Evolutionary conservation across 2,329 filamentous ascomycete species (phyloP).

Genomic region (Pyrenophora teres): DNA sequence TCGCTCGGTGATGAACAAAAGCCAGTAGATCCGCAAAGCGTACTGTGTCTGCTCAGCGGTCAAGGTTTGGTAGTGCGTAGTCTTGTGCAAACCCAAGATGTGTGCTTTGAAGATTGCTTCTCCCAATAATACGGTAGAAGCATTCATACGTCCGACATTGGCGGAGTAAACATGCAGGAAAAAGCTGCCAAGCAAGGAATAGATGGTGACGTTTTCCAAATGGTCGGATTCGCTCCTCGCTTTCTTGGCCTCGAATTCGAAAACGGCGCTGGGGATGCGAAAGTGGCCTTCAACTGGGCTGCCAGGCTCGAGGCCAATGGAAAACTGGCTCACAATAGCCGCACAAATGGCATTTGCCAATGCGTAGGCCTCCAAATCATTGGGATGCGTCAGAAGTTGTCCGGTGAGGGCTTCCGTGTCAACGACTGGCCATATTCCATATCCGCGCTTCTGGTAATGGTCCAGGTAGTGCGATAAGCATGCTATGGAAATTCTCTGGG

Average conservation of each 20-base stretch:
- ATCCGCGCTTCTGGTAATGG: slow-evolving; percentile 37
- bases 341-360: slow-evolving; percentile 41
- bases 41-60: slow-evolving; percentile 34
- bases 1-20: slow-evolving; percentile 45
- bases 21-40: slow-evolving; percentile 42
- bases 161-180: slow-evolving; percentile 45
- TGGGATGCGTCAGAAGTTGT: slow-evolving; percentile 37
- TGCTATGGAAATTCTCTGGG: slow-evolving; percentile 38
- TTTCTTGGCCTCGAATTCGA: slow-evolving; percentile 37
- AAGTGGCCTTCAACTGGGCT: slow-evolving; percentile 42
- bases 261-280: slow-evolving; percentile 36
- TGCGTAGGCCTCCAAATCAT: slow-evolving; percentile 41
- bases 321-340: slow-evolving; percentile 45
- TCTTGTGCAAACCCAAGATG: slow-evolving; percentile 39
- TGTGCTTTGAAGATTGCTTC: slow-evolving; percentile 44
- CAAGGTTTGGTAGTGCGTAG: slow-evolving; percentile 33
- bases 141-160: slow-evolving; percentile 42
- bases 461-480: slow-evolving; percentile 42
- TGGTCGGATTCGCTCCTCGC: slow-evolving; percentile 39
- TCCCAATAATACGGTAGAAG: slow-evolving; percentile 39
- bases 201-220: slow-evolving; percentile 37
- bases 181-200: slow-evolving; percentile 38
- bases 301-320: slow-evolving; percentile 36
- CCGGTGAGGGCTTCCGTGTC: slow-evolving; percentile 40
- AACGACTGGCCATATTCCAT: slow-evolving; percentile 44